Conservation (phyloP, 805 yeast species). For the Starmerella kuoi region DNA sequence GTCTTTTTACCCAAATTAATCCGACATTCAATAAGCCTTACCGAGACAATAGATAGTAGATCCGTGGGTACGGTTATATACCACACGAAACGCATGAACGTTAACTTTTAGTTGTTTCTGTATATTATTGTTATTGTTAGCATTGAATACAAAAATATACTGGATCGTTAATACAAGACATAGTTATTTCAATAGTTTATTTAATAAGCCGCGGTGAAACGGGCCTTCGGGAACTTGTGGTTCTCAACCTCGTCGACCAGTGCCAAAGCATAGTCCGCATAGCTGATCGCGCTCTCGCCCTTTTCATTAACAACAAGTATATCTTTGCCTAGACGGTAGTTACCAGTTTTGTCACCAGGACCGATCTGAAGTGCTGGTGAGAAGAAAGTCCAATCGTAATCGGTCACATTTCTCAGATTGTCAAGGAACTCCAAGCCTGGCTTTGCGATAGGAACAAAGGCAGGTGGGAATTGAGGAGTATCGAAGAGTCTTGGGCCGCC, state of each 20-base stretch:
- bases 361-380: constrained; percentile 10
- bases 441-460: constrained; percentile 5
- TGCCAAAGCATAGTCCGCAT: constrained; percentile 13
- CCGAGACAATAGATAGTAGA: too few species aligned
- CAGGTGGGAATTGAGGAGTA: constrained; percentile 14
- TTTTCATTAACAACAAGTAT: constrained; percentile 6
- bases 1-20: too few species aligned
- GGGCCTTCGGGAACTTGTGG: constrained; percentile 6
- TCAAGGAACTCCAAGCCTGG: constrained; percentile 6
- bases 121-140: too few species aligned
- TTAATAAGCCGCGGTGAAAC: constrained; percentile 15
- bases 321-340: constrained; percentile 10
- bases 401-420: constrained; percentile 2
- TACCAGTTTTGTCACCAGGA: constrained; percentile 10
- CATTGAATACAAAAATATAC: too few species aligned
- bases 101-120: too few species aligned
- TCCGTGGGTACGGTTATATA: too few species aligned
- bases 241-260: constrained; percentile 16
- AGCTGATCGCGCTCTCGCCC: constrained; percentile 16
- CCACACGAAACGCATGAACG: too few species aligned
- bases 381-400: constrained; percentile 15
- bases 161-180: too few species aligned
- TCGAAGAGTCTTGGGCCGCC: constrained; percentile 15
- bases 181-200: too few species aligned
- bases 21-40: too few species aligned